Conservation (phyloP, 2,329 filamentous ascomycete genomes). For the Didymella segeticola region DNA sequence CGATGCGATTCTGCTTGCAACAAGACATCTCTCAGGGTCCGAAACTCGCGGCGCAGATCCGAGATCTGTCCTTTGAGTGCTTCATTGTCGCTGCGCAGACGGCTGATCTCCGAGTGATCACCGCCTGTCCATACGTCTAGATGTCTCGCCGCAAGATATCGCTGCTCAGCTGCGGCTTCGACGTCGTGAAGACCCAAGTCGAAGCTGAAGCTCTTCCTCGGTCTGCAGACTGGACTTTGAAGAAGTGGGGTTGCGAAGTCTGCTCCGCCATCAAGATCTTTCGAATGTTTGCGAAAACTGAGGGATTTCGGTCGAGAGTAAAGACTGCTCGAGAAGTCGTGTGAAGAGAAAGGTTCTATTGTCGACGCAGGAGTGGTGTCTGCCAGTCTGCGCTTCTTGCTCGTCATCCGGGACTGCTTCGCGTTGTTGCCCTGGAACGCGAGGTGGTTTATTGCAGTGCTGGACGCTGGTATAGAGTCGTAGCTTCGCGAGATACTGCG, state of each 20-base stretch:
- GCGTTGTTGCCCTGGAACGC: neutral
- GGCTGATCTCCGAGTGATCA: neutral
- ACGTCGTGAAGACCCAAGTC: neutral
- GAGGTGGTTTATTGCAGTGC: neutral
- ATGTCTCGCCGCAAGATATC: neutral
- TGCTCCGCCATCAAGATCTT: constrained; percentile 5
- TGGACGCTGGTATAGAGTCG: neutral
- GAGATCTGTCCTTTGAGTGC: constrained; percentile 23
- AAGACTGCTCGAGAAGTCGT: neutral
- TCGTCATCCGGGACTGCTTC: neutral
- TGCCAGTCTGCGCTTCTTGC: neutral
- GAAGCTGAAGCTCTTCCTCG: constrained; percentile 1
- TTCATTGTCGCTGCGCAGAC: constrained; percentile 19
- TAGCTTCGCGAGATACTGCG: neutral
- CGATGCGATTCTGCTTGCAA: constrained; percentile 7
- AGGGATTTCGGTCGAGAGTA: neutral
- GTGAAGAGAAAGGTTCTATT: neutral
- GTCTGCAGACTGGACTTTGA: neutral
- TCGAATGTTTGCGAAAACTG: neutral
- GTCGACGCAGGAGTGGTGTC: neutral
- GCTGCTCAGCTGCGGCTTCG: neutral
- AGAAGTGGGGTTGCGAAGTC: neutral
- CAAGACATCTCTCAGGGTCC: constrained; percentile 22
- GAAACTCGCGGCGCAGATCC: constrained; percentile 27
- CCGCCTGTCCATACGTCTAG: neutral